Evolutionary conservation across 306 rosid species (phyloP).

Genomic region (Pyrus pyrifolia): DNA sequence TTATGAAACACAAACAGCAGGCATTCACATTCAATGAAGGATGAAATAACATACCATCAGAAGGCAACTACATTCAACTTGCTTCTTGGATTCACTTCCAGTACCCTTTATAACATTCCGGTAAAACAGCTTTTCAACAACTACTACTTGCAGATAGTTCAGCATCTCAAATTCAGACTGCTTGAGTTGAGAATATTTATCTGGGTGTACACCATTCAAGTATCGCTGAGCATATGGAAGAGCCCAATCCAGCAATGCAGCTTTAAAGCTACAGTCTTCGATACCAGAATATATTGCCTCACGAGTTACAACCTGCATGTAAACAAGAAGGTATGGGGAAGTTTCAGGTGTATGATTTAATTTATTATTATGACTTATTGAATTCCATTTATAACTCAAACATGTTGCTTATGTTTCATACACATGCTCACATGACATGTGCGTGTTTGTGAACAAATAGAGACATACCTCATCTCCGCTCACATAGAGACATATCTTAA

Average conservation of each 20-base stretch:
- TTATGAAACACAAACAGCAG: not conserved
- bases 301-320: constrained; percentile 76
- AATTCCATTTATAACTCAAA: too few relatives aligned
- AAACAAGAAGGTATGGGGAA: not conserved
- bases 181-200: constrained; percentile 59
- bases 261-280: constrained; percentile 45
- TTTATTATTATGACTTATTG: not conserved
- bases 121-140: constrained; percentile 70
- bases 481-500: constrained; percentile 9
- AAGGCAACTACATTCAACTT: constrained; percentile 60
- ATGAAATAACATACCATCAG: constrained; percentile 46
- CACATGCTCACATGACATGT: too few relatives aligned
- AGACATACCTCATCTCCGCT: too few relatives aligned
- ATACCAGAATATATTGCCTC: constrained; percentile 63
- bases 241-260: constrained; percentile 67
- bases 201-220: constrained; percentile 38
- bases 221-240: constrained; percentile 94
- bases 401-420: too few relatives aligned
- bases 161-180: constrained; percentile 52
- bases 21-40: not conserved
- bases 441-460: too few relatives aligned
- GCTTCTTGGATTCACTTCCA: constrained; percentile 40
- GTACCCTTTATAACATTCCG: constrained; percentile 57
- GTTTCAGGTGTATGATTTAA: not conserved
- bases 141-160: constrained; percentile 50